These are phyloP conservation scores for Talaromyces sp. DNA, from an alignment of 2,329 filamentous ascomycete species.

Conservation along the genomic window DNA sequence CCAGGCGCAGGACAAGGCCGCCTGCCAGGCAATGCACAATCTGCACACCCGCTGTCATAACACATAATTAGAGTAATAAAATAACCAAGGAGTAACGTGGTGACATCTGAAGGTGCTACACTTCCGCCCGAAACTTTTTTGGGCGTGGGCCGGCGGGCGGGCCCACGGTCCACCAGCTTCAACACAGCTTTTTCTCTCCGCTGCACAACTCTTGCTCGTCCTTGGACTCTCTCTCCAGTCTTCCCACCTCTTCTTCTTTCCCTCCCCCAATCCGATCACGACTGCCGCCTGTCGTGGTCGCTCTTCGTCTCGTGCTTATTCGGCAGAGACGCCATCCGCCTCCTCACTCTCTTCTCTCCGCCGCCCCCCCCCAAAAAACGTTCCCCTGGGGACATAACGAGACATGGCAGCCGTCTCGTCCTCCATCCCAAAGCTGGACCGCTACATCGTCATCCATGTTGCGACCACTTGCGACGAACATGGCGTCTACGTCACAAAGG, in stretches of 20 bases:
- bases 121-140: not conserved
- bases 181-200: slow-evolving; percentile 18
- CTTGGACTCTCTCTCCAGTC: slow-evolving; percentile 11
- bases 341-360: slow-evolving; percentile 9
- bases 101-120: not conserved
- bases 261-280: slow-evolving; percentile 8
- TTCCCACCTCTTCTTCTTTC: slow-evolving; percentile 4
- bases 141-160: not conserved
- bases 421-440: slow-evolving; percentile 73
- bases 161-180: slow-evolving; percentile 24
- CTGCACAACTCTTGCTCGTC: slow-evolving; percentile 12
- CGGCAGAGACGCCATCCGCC: slow-evolving; percentile 8
- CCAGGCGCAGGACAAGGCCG: too few relatives aligned
- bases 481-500: slow-evolving; percentile 98
- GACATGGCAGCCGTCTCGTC: slow-evolving; percentile 42
- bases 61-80: not conserved
- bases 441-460: slow-evolving; percentile 97
- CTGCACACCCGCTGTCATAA: too few relatives aligned
- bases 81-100: not conserved
- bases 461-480: slow-evolving; percentile 99
- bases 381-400: slow-evolving; percentile 15
- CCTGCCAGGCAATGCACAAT: too few relatives aligned
- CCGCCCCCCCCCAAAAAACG: too few relatives aligned
- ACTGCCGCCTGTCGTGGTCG: slow-evolving; percentile 12
- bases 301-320: slow-evolving; percentile 9